phyloP scores from a whole-genome alignment of 2,329 filamentous ascomycete genomes.

The Trichoderma lentiforme region DNA sequence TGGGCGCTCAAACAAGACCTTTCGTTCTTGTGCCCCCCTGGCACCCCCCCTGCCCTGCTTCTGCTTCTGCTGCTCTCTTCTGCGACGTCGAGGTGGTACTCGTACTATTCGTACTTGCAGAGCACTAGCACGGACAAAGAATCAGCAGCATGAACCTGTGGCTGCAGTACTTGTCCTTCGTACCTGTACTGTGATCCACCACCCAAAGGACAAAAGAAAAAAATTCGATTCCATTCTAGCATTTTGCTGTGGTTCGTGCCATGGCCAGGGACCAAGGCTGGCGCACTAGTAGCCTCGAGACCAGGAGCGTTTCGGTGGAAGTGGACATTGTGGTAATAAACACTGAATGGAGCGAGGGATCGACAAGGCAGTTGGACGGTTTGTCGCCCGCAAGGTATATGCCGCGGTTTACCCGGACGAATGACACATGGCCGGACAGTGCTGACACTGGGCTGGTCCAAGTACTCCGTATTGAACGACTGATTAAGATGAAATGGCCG shows the following conservation, averaged over 20 bases:
- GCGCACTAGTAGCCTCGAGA: conserved; percentile 12
- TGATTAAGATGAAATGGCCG: conserved; percentile 10
- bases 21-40: background rate
- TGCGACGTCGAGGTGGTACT: conserved; percentile 8
- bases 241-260: conserved; percentile 12
- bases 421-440: background rate
- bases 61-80: background rate
- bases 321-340: background rate
- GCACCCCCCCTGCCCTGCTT: background rate
- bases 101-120: too few species aligned
- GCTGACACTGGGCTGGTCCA: background rate
- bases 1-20: conserved; percentile 2
- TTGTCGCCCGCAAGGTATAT: background rate
- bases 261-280: conserved; percentile 5
- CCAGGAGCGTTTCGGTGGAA: background rate
- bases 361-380: conserved; percentile 14
- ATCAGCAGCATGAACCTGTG: background rate
- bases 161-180: background rate
- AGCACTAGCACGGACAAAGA: background rate
- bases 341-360: conserved; percentile 2
- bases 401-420: conserved; percentile 1
- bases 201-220: background rate
- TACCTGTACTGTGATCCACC: conserved; percentile 5
- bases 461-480: conserved; percentile 8
- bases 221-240: background rate